Conservation (phyloP, 2,329 filamentous ascomycete genomes). For the Fusarium coicis region DNA sequence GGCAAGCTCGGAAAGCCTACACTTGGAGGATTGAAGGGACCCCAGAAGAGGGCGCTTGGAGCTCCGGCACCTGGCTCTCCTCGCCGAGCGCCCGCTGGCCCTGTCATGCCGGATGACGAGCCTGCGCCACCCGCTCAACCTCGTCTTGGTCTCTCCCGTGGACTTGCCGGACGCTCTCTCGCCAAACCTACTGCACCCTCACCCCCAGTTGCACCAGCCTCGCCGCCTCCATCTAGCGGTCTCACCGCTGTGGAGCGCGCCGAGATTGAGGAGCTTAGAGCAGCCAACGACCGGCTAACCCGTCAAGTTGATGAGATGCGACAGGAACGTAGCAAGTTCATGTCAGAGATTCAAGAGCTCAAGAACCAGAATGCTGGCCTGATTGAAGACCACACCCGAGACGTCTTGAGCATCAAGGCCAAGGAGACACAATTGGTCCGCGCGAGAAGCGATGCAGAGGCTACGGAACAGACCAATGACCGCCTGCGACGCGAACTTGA, state of each 20-base stretch:
- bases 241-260: conserved; percentile 84
- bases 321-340: conserved; percentile 82
- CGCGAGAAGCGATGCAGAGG: conserved; percentile 88
- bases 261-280: conserved; percentile 89
- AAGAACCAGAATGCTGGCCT: conserved; percentile 97
- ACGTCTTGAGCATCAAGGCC: conserved; percentile 95
- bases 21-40: conserved; percentile 68
- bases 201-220: conserved; percentile 61
- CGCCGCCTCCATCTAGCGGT: conserved; percentile 70
- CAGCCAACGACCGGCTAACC: conserved; percentile 81
- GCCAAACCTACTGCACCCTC: conserved; percentile 74
- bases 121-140: conserved; percentile 68
- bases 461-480: conserved; percentile 86
- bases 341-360: conserved; percentile 90
- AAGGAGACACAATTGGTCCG: conserved; percentile 98
- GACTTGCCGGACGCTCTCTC: conserved; percentile 86
- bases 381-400: conserved; percentile 96
- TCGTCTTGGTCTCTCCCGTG: conserved; percentile 76
- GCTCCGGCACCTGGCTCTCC: conserved; percentile 66
- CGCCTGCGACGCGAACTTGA: conserved; percentile 89
- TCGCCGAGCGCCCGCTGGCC: conserved; percentile 59
- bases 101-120: conserved; percentile 68
- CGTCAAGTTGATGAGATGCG: conserved; percentile 83
- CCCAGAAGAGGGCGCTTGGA: conserved; percentile 65
- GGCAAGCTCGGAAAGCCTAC: conserved; percentile 67